phyloP scores from a whole-genome alignment of 2,329 filamentous ascomycete genomes.

The Epichloe hybrida region DNA sequence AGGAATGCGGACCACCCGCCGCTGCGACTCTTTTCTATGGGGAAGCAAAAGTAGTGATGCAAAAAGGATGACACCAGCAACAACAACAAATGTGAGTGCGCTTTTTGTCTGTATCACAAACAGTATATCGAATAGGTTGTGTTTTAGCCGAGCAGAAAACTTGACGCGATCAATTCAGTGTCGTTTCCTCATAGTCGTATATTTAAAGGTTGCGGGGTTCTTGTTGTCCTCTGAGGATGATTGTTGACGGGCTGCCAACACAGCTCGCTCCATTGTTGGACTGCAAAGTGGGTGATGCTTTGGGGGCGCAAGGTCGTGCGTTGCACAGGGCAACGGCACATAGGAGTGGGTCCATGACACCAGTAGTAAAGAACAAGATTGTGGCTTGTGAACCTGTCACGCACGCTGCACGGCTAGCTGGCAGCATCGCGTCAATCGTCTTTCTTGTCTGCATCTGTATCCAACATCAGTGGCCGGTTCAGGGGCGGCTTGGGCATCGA shows the following conservation, averaged over 20 bases:
- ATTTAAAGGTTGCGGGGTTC: not conserved
- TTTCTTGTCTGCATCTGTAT: not conserved
- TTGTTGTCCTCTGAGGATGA: not conserved
- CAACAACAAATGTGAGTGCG: not conserved
- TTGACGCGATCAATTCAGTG: not conserved
- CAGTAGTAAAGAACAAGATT: not conserved
- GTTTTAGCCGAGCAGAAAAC: not conserved
- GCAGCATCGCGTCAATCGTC: not conserved
- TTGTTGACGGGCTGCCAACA: slow-evolving; percentile 3
- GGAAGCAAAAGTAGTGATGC: not conserved
- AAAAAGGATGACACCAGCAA: not conserved
- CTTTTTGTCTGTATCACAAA: not conserved
- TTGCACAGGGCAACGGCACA: slow-evolving; percentile 8
- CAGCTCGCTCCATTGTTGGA: slow-evolving; percentile 4
- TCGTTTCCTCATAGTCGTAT: slow-evolving; percentile 5
- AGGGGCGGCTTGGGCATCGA: not conserved
- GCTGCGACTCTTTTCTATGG: slow-evolving; percentile 14
- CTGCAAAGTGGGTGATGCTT: slow-evolving; percentile 4
- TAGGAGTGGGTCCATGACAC: not conserved
- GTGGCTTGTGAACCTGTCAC: not conserved
- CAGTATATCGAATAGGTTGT: not conserved
- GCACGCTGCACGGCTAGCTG: not conserved
- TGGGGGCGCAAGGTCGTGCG: slow-evolving; percentile 1
- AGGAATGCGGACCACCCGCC: slow-evolving; percentile 22
- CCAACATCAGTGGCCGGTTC: not conserved